Percentiles rank a stretch among this genome's conserved stretches.
phyloP scores from a whole-genome alignment of 2,329 filamentous ascomycete species.

The Trichoderma arundinaceum region DNA sequence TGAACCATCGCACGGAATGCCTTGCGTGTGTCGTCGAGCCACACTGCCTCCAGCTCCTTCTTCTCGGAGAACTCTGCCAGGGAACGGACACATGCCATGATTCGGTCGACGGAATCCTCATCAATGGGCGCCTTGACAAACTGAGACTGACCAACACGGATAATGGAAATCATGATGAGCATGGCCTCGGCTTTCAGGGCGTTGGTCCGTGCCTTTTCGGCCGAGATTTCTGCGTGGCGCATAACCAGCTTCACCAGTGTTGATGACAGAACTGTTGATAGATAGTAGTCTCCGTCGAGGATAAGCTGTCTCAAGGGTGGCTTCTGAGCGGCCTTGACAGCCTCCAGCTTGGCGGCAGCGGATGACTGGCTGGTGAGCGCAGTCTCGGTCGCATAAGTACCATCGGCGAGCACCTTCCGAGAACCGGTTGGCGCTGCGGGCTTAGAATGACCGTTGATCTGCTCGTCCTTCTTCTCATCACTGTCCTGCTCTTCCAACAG shows the following conservation, averaged over 20 bases:
- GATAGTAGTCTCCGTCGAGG: conserved; percentile 95
- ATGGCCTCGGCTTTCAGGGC: conserved; percentile 95
- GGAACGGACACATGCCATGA: conserved; percentile 96
- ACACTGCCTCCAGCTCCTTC: conserved; percentile 90
- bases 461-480: conserved; percentile 65
- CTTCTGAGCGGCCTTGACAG: conserved; percentile 96
- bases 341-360: conserved; percentile 88
- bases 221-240: conserved; percentile 92
- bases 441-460: conserved; percentile 82
- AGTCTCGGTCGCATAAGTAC: conserved; percentile 96
- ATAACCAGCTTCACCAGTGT: conserved; percentile 97
- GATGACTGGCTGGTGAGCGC: conserved; percentile 92
- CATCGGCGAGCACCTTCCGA: conserved; percentile 90
- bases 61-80: conserved; percentile 87
- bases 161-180: conserved; percentile 99
- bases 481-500: conserved; percentile 84
- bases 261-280: conserved; percentile 92
- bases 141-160: conserved; percentile 96
- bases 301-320: conserved; percentile 93
- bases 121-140: conserved; percentile 98
- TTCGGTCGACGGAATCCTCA: conserved; percentile 96
- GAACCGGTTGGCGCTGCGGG: conserved; percentile 78
- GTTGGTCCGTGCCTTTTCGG: conserved; percentile 85
- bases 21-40: conserved; percentile 91
- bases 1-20: conserved; percentile 98